Conservation (phyloP, 495 filamentous ascomycete species). For the Apiosordaria backusii region DNA sequence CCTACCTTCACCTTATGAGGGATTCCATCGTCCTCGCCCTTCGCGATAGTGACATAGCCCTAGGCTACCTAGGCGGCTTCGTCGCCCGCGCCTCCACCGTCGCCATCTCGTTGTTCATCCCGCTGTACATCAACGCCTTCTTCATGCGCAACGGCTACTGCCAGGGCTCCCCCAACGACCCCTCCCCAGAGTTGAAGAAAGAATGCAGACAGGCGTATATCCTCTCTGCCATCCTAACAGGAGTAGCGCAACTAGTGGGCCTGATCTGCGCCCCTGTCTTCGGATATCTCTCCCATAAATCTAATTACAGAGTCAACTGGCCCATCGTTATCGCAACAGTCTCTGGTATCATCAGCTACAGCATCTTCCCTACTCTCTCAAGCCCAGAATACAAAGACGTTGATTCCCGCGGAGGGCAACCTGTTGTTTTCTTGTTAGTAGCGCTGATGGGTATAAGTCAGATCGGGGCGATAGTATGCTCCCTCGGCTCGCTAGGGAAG, state of each 20-base stretch:
- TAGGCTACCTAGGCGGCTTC: slow-evolving; percentile 91
- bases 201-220: slow-evolving; percentile 82
- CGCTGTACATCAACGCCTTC: slow-evolving; percentile 84
- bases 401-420: slow-evolving; percentile 55
- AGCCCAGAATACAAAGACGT: slow-evolving; percentile 66
- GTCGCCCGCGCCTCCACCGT: slow-evolving; percentile 95
- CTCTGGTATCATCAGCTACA: slow-evolving; percentile 72
- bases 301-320: slow-evolving; percentile 56
- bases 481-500: slow-evolving; percentile 75
- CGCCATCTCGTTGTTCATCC: slow-evolving; percentile 90
- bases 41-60: slow-evolving; percentile 67
- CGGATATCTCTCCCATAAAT: slow-evolving; percentile 67
- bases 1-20: slow-evolving; percentile 52
- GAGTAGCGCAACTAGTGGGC: slow-evolving; percentile 80
- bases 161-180: slow-evolving; percentile 54
- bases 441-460: slow-evolving; percentile 81
- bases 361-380: slow-evolving; percentile 61
- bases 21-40: slow-evolving; percentile 71
- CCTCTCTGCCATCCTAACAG: slow-evolving; percentile 78
- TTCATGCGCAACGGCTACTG: slow-evolving; percentile 82
- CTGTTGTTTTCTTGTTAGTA: slow-evolving; percentile 70
- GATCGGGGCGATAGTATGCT: slow-evolving; percentile 93
- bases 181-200: slow-evolving; percentile 66
- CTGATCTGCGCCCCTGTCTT: slow-evolving; percentile 82
- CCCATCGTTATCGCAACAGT: slow-evolving; percentile 69